These are phyloP conservation scores for Pythium rhizo-oryzae DNA, from an alignment of 352 stramenopile genomes.

Conservation along the genomic window DNA sequence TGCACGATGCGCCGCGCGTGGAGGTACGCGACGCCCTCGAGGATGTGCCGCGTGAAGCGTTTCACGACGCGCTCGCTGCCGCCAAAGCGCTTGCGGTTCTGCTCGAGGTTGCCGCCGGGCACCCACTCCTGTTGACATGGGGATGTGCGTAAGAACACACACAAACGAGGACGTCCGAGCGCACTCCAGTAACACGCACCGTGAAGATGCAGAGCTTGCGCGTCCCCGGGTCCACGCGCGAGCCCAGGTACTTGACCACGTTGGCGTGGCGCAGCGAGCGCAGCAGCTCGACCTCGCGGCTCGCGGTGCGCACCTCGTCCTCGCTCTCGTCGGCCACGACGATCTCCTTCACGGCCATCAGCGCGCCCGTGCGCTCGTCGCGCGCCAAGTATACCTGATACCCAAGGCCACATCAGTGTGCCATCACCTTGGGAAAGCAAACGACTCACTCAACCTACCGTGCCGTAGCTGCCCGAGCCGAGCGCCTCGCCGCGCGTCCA, in stretches of 20 bases:
- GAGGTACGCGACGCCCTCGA: slow-evolving; percentile 88
- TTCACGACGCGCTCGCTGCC: slow-evolving; percentile 69
- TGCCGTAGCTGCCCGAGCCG: slow-evolving; percentile 68
- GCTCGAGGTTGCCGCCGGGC: slow-evolving; percentile 78
- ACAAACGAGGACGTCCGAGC: too few species aligned
- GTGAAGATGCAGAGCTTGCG: slow-evolving; percentile 84
- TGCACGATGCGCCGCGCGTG: slow-evolving; percentile 80
- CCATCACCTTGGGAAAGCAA: background rate
- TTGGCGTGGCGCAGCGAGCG: slow-evolving; percentile 85
- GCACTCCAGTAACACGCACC: too few species aligned
- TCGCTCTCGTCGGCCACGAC: slow-evolving; percentile 31
- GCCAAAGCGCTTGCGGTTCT: slow-evolving; percentile 83
- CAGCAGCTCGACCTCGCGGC: slow-evolving; percentile 84
- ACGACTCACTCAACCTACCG: slow-evolving; percentile 26
- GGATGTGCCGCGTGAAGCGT: slow-evolving; percentile 83
- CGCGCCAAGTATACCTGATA: slow-evolving; percentile 81
- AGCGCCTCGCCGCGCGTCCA: slow-evolving; percentile 66
- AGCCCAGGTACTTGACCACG: slow-evolving; percentile 90
- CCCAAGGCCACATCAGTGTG: background rate
- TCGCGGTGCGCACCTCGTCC: slow-evolving; percentile 35
- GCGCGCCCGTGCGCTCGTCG: slow-evolving; percentile 78
- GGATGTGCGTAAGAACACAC: background rate
- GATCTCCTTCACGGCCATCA: slow-evolving; percentile 70
- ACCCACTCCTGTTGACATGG: slow-evolving; percentile 72
- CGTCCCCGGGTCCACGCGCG: slow-evolving; percentile 56